Conservation (phyloP, 176 grass and related monocot genomes). For the Stipa capillata region DNA sequence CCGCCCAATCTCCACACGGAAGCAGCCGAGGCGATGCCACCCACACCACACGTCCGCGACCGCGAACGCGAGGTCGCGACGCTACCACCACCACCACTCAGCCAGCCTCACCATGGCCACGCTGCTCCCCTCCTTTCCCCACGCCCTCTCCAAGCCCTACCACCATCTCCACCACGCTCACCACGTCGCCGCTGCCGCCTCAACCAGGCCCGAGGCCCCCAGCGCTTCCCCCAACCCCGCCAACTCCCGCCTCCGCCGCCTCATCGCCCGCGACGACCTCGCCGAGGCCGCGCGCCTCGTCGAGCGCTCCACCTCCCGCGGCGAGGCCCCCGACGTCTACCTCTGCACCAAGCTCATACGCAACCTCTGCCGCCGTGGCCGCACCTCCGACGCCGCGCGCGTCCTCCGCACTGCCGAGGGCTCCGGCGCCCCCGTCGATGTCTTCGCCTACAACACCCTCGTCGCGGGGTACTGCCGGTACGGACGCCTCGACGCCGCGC, state of each 20-base stretch:
- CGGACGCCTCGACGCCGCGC: constrained; percentile 37
- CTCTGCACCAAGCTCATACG: constrained; percentile 63
- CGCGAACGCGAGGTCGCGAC: not conserved
- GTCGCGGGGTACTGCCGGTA: constrained; percentile 37
- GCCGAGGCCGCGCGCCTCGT: constrained; percentile 37
- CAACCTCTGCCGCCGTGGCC: constrained; percentile 50
- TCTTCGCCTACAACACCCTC: constrained; percentile 59
- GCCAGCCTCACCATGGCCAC: constrained; percentile 29
- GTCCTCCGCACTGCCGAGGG: constrained; percentile 42
- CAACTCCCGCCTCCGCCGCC: constrained; percentile 39
- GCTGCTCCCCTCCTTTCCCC: constrained; percentile 29
- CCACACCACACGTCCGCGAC: constrained; percentile 24
- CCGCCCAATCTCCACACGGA: constrained; percentile 19
- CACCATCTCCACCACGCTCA: not conserved
- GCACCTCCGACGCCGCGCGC: constrained; percentile 48
- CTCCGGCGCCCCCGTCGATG: constrained; percentile 26
- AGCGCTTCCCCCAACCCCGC: not conserved
- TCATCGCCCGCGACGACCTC: constrained; percentile 49
- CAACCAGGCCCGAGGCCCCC: constrained; percentile 27
- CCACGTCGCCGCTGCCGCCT: not conserved
- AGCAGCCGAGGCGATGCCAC: not conserved
- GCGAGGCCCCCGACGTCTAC: constrained; percentile 44
- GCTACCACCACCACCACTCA: not conserved
- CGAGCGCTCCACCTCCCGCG: constrained; percentile 26
- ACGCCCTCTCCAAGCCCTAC: constrained; percentile 11